These are phyloP conservation scores for Schizothecium vesticola DNA, from an alignment of 495 filamentous ascomycete genomes.

Conservation along the genomic window DNA sequence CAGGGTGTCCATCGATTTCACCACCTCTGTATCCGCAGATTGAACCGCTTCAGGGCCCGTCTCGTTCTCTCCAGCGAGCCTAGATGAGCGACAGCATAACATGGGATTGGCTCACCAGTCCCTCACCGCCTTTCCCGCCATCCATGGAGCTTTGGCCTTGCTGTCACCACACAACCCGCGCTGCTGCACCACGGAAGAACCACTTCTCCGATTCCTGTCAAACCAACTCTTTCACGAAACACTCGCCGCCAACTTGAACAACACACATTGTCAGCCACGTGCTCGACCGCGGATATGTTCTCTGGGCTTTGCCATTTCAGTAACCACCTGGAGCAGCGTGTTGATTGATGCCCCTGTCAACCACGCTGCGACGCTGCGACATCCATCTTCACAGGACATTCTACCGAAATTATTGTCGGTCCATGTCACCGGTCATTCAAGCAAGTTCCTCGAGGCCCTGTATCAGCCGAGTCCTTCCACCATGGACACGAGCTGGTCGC, in stretches of 20 bases:
- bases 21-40: not conserved
- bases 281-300: not conserved
- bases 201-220: not conserved
- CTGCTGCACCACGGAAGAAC: not conserved
- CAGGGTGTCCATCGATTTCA: not conserved
- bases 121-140: not conserved
- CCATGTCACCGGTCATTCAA: not conserved
- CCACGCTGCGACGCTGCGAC: slow-evolving; percentile 7
- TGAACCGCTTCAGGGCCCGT: not conserved
- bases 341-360: not conserved
- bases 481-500: not conserved
- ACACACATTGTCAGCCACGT: not conserved
- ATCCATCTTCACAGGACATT: slow-evolving; percentile 7
- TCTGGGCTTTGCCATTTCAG: not conserved
- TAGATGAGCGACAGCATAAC: not conserved
- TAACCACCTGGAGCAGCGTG: not conserved
- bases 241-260: not conserved
- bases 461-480: not conserved
- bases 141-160: not conserved
- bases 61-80: not conserved
- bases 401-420: slow-evolving; percentile 12
- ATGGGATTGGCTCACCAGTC: slow-evolving; percentile 4
- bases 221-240: not conserved
- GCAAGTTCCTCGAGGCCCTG: not conserved
- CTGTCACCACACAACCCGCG: not conserved